Base-by-base conservation (phyloP, 306 rosid genomes). In the Gastrolobium villosum region DNA sequence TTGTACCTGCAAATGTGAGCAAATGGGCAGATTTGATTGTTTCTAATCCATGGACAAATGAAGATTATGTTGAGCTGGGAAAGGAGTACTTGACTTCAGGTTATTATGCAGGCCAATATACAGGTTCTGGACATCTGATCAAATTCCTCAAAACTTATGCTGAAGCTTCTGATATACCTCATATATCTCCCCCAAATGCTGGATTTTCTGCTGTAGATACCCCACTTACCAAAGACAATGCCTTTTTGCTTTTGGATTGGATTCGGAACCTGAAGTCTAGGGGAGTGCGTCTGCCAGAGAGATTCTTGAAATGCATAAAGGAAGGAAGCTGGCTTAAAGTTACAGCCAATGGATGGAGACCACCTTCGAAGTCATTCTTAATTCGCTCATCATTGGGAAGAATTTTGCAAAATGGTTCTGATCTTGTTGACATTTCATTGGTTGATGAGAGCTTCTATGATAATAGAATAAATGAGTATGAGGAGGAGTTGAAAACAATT, bases 1-100 rank as follows among this genome's bases (percentile, higher is more conserved):
- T 90, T 55, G 85, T 91, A 26, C 98, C 97, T 3, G 92, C 96
- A 49, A 84, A 82, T 3, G 83, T 64, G 57, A 91, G 98, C 84
- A 87, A 86, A 59, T 94, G 98, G 97, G 86, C 87, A 3, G 78
- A 43, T 28, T 79, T 91, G 85, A 72, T 87, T 49, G 88, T 57
- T 61, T 86, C 89, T 11, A 88, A 91, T 87, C 78, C 87, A 28
- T 94, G 98, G 97, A 82, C 70, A 71, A 48, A 41, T 32, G 84
- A 83, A 75, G 79, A 76, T 30, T 88, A 69, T 46, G 84, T 94
- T 55, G 97, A 90, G 77, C 61, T 94, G 30, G 84, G 85, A 10
- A 86, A 82, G n/a, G 82, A 59, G n/a, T 91, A 94, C 63, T 45
- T 90, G 78, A 26, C 3, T 8, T 20, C 81, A 7, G 36, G 52